These are phyloP conservation scores for Cryphonectria nitschkei DNA, from an alignment of 2,329 filamentous ascomycete species.

Conservation along the genomic window DNA sequence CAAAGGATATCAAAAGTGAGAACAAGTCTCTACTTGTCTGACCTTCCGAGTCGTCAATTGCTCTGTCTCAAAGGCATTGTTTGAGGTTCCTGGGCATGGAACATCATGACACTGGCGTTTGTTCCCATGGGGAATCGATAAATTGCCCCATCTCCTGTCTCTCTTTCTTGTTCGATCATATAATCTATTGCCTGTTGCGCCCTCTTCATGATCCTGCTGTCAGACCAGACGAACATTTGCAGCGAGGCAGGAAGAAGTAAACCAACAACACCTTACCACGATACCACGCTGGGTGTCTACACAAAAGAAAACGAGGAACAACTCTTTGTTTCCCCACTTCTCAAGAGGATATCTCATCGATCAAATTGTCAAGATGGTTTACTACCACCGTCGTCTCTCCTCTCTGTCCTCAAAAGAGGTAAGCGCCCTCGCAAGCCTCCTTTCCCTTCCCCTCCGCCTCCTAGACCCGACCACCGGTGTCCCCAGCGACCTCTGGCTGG, in stretches of 20 bases:
- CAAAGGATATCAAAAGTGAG: conserved; percentile 3
- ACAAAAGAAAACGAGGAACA: not conserved
- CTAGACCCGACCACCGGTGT: conserved; percentile 34
- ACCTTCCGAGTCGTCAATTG: not conserved
- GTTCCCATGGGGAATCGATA: not conserved
- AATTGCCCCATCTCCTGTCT: not conserved
- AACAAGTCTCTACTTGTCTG: not conserved
- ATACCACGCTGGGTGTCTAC: not conserved
- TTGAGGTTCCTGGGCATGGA: conserved; percentile 5
- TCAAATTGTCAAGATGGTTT: conserved; percentile 22
- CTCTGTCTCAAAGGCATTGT: not conserved
- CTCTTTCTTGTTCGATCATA: not conserved
- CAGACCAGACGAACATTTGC: not conserved
- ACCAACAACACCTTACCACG: not conserved
- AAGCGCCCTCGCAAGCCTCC: conserved; percentile 40
- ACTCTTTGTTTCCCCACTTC: not conserved
- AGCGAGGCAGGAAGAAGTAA: not conserved
- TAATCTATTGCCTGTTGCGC: too few relatives aligned
- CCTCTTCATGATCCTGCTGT: not conserved
- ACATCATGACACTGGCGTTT: not conserved
- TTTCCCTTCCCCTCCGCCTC: conserved; percentile 42
- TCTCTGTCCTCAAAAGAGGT: conserved; percentile 37
- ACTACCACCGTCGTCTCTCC: conserved; percentile 32
- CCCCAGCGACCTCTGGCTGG: conserved; percentile 43
- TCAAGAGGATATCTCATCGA: not conserved